Conservation (phyloP, 306 rosid species). For the Coriaria nepalensis region DNA sequence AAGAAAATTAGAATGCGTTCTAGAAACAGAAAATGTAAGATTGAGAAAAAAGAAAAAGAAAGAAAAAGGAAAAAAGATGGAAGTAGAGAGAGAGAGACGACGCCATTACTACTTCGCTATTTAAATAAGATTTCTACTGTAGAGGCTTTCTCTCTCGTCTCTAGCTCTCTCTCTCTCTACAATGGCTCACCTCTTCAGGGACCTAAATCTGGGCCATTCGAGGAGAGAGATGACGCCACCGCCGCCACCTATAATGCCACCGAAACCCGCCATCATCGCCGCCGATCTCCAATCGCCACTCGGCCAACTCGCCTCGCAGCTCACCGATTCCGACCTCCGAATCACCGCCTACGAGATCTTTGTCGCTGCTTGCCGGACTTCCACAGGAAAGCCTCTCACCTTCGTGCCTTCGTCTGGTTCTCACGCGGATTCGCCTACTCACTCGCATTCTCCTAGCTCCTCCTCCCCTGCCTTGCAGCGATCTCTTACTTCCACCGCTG, state of each 20-base stretch:
- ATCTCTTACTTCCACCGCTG: conserved; percentile 88
- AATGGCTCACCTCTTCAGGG: conserved; percentile 91
- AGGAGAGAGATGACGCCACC: conserved; percentile 47
- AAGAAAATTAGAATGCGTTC: no score
- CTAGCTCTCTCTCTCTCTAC: conserved; percentile 10
- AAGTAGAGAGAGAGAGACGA: not conserved
- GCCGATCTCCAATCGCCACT: conserved; percentile 77
- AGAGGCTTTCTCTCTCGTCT: not conserved
- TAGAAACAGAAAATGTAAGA: no score
- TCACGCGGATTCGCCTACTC: conserved; percentile 37
- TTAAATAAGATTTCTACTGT: not conserved
- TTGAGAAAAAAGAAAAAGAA: not conserved
- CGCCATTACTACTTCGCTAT: conserved; percentile 2
- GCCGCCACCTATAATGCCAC: conserved; percentile 16
- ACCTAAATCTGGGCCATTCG: conserved; percentile 77
- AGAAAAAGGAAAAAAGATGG: not conserved
- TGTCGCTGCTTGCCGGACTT: conserved; percentile 84
- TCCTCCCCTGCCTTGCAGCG: conserved; percentile 58
- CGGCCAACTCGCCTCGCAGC: conserved; percentile 51
- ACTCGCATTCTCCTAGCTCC: conserved; percentile 36
- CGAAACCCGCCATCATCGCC: conserved; percentile 19
- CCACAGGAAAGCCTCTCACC: conserved; percentile 61
- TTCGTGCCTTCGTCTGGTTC: conserved; percentile 21
- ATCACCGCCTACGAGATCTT: conserved; percentile 94
- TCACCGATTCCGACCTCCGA: conserved; percentile 67